Evolutionary conservation across 495 filamentous ascomycete genomes (phyloP).

Genomic region (Lophiostoma macrostomum): DNA sequence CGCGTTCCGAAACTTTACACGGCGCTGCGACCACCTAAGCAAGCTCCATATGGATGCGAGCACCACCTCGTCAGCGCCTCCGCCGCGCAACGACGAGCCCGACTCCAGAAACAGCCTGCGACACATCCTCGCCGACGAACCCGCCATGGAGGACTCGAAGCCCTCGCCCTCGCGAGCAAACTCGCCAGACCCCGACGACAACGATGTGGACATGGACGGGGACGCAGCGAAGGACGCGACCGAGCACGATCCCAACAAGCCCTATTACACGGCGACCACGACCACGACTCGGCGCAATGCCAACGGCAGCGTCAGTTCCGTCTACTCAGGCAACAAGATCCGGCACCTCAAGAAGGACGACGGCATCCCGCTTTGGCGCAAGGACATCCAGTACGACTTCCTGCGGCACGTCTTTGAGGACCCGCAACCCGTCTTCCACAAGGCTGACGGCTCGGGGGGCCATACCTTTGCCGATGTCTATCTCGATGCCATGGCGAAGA

Average conservation of each 20-base stretch:
- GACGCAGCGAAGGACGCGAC: constrained; percentile 34
- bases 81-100: constrained; percentile 27
- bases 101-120: constrained; percentile 33
- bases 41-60: constrained; percentile 31
- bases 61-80: constrained; percentile 20
- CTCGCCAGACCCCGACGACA: constrained; percentile 27
- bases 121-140: constrained; percentile 38
- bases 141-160: constrained; percentile 27
- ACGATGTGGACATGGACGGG: constrained; percentile 32
- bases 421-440: constrained; percentile 79
- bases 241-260: constrained; percentile 38
- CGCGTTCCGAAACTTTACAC: constrained; percentile 20
- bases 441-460: constrained; percentile 66
- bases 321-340: constrained; percentile 89
- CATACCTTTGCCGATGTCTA: constrained; percentile 94
- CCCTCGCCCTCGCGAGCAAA: constrained; percentile 10
- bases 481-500: constrained; percentile 96
- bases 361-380: constrained; percentile 92
- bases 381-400: constrained; percentile 97
- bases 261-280: constrained; percentile 51
- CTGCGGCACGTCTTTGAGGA: constrained; percentile 88
- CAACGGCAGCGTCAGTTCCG: constrained; percentile 63
- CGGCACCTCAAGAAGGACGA: constrained; percentile 96
- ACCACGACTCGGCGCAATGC: constrained; percentile 63
- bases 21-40: constrained; percentile 18